These are phyloP conservation scores for Mycena crocata DNA, from an alignment of 768 basidiomycete species.

Conservation along the genomic window DNA sequence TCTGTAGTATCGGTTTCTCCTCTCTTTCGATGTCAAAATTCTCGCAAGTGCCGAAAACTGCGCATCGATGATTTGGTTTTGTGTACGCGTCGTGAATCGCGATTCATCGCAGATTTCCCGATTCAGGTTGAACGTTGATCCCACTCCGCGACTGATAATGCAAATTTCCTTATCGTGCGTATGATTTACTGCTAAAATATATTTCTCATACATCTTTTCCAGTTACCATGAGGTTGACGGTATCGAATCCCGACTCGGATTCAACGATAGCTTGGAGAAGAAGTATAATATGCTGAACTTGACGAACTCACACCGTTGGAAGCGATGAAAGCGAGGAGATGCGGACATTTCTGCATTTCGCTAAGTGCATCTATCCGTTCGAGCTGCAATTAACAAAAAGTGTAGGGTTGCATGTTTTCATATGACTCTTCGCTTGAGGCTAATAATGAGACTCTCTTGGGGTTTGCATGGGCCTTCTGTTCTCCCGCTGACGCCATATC, in stretches of 20 bases:
- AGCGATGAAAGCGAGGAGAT: conserved; percentile 17
- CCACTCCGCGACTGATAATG: not conserved
- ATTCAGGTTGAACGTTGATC: not conserved
- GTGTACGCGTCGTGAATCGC: not conserved
- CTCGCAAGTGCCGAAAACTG: not conserved
- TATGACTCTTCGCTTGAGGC: conserved; percentile 15
- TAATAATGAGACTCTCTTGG: not conserved
- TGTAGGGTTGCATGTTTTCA: too few relatives aligned
- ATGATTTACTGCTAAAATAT: too few relatives aligned
- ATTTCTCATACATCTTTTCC: too few relatives aligned
- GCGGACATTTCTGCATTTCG: conserved; percentile 12
- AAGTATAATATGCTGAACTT: conserved; percentile 5
- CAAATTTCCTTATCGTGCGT: not conserved
- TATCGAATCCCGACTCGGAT: too few relatives aligned
- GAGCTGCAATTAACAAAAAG: too few relatives aligned
- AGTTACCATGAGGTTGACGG: too few relatives aligned
- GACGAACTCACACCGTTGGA: conserved; percentile 19
- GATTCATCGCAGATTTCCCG: not conserved
- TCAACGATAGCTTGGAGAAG: too few relatives aligned
- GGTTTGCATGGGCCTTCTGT: not conserved
- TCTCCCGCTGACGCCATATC: not conserved
- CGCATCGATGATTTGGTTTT: not conserved
- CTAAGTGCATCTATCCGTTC: too few relatives aligned
- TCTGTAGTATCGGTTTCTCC: not conserved
- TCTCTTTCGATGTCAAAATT: not conserved